Evolutionary conservation across 345 rosid species (phyloP), one percentile per base, ranked within the genome.

Genomic region (Dovyalis caffra): DNA sequence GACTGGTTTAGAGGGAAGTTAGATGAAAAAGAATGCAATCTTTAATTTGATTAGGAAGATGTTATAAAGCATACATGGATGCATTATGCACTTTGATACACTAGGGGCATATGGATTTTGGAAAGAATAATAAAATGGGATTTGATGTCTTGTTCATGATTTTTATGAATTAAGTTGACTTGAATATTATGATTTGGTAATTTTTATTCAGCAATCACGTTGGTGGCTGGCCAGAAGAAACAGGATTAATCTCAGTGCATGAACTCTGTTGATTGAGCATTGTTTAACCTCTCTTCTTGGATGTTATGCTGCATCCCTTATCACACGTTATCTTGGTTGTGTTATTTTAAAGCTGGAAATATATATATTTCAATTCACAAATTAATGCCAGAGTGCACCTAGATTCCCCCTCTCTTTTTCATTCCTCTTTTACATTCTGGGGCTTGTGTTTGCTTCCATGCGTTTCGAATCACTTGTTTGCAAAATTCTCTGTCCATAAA

Each of bases 191-290:
- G 61, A 8, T 40, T 14, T 43, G 62, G 3, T 3, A 57, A 25
- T 57, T 64, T 31, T 64, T 29, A 18, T 16, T 64, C 23, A 11
- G 26, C 8, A 12, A 43, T 64, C 6, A 28, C 40, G 2, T n/a
- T 57, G 10, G 25, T 11, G 38, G 35, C 20, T 70, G 53, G 64
- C 21, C 58, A 31, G 40, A 63, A 51, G 63, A 35, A 32, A 61
- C 29, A 69, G 40, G 31, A 66, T 49, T 1, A 64, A 66, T 28
- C 71, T 8, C 32, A 62, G 64, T 63, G 67, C 47, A 21, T 60
- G 10, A 43, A 73, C 66, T 64, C 45, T 53, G 73, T 31, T 47
- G 33, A 10, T 35, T 58, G 38, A 16, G 58, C 64, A 67, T 74
- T 66, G 26, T 33, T 38, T 51, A 12, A 20, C 38, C 23, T 25